phyloP scores from a whole-genome alignment of 306 rosid genomes.

The Erythrophleum fordii region DNA sequence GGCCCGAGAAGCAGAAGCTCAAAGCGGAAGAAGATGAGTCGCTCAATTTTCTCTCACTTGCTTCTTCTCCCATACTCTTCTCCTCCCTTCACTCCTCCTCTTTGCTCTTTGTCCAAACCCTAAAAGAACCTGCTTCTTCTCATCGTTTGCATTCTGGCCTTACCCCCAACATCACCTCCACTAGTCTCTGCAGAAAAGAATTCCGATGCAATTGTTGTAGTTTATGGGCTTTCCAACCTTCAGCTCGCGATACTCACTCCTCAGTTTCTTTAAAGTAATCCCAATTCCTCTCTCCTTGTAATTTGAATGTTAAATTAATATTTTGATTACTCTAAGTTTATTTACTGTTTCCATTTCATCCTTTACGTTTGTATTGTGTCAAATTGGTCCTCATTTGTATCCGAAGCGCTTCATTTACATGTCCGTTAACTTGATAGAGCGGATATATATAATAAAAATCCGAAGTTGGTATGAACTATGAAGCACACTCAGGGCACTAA shows the following conservation, averaged over 20 bases:
- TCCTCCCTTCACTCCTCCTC: constrained; percentile 28
- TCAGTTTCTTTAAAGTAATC: constrained; percentile 35
- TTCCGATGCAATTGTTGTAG: constrained; percentile 18
- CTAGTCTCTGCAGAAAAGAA: constrained; percentile 26
- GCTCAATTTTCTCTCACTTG: constrained; percentile 31
- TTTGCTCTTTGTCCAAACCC: constrained; percentile 34
- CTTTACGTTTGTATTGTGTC: no score
- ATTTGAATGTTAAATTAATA: no score
- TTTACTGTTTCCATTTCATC: no score
- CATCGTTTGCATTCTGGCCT: neutral
- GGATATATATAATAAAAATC: no score
- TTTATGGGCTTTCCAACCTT: constrained; percentile 10
- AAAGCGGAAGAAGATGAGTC: constrained; percentile 34
- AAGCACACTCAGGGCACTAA: no score
- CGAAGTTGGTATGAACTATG: no score
- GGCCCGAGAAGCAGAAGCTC: neutral
- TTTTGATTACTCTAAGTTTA: no score
- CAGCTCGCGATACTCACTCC: constrained; percentile 18
- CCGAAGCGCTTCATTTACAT: no score
- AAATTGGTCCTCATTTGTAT: no score
- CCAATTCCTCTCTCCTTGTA: constrained; percentile 15
- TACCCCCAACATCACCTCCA: neutral
- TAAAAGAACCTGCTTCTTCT: neutral
- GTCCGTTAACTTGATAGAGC: no score
- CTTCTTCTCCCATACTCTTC: constrained; percentile 26